Evolutionary conservation across 108 stramenopile species (phyloP).

Genomic region (Pseudonitzschia delicatissima): DNA sequence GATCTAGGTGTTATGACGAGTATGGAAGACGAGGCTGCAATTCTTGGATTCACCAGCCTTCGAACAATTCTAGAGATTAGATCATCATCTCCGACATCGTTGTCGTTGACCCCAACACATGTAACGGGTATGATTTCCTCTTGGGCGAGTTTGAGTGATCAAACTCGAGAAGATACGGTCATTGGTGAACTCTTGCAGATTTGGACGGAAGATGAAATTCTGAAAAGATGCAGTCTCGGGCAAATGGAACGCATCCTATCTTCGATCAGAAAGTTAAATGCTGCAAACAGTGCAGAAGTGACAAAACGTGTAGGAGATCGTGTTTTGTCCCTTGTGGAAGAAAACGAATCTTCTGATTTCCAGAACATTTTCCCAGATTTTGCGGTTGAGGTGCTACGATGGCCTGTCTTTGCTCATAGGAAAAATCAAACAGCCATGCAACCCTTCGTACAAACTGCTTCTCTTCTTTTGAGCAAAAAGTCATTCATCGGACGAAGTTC

Average conservation of each 20-base stretch:
- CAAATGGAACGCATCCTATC: constrained; percentile 16
- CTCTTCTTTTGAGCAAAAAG: constrained; percentile 39
- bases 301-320: constrained; percentile 16
- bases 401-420: constrained; percentile 41
- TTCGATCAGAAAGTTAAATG: constrained; percentile 18
- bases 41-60: constrained; percentile 26
- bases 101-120: constrained; percentile 13
- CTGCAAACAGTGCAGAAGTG: constrained; percentile 15
- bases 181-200: constrained; percentile 21
- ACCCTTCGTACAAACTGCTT: constrained; percentile 42
- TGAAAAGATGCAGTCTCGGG: constrained; percentile 9
- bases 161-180: constrained; percentile 20
- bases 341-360: constrained; percentile 5
- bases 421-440: constrained; percentile 25
- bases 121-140: constrained; percentile 17
- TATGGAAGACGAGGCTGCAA: constrained; percentile 31
- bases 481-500: constrained; percentile 38
- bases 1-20: constrained; percentile 3
- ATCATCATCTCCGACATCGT: neutral
- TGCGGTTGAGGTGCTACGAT: constrained; percentile 43
- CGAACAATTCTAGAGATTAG: constrained; percentile 7
- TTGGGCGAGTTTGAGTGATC: constrained; percentile 19
- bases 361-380: constrained; percentile 5
- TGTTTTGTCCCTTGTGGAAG: constrained; percentile 3
- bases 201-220: constrained; percentile 13